These are phyloP conservation scores for Naganishia sp. DNA, from an alignment of 1,284 basidiomycete species.

Conservation along the genomic window DNA sequence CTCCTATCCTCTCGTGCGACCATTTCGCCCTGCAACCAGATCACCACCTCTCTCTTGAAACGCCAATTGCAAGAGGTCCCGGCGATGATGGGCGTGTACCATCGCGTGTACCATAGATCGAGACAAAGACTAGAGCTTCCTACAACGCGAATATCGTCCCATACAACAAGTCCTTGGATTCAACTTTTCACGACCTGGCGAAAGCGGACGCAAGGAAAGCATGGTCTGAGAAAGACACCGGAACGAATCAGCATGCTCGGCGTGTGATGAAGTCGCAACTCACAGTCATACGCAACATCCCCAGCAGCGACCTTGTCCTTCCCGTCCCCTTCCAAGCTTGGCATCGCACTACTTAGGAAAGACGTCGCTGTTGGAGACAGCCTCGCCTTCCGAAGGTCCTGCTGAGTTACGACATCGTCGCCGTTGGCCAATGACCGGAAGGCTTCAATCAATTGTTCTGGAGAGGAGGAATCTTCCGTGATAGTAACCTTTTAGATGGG, in stretches of 20 bases:
- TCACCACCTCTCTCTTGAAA: too few relatives aligned
- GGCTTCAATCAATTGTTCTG: conserved; percentile 86
- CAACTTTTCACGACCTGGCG: conserved; percentile 30
- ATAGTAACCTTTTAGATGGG: conserved; percentile 72
- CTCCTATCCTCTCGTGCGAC: too few relatives aligned
- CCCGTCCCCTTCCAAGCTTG: conserved; percentile 30
- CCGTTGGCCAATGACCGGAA: conserved; percentile 89
- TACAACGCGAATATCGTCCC: background rate
- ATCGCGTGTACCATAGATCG: too few relatives aligned
- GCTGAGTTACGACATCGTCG: conserved; percentile 89
- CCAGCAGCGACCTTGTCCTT: conserved; percentile 32
- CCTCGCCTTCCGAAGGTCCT: conserved; percentile 85
- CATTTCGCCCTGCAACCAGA: too few relatives aligned
- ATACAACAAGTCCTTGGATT: background rate
- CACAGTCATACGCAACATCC: conserved; percentile 45
- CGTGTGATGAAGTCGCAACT: conserved; percentile 34
- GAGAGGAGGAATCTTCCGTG: conserved; percentile 90
- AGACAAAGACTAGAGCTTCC: background rate
- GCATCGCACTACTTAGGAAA: conserved; percentile 65
- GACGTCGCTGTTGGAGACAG: conserved; percentile 76
- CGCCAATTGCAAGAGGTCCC: background rate
- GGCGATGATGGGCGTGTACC: too few relatives aligned
- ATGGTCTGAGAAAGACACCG: conserved; percentile 37
- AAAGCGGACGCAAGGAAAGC: conserved; percentile 48
- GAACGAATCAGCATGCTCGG: background rate